Evolutionary conservation across 768 basidiomycete genomes (phyloP).

Genomic region (Leucocoprinus birnbaumii): DNA sequence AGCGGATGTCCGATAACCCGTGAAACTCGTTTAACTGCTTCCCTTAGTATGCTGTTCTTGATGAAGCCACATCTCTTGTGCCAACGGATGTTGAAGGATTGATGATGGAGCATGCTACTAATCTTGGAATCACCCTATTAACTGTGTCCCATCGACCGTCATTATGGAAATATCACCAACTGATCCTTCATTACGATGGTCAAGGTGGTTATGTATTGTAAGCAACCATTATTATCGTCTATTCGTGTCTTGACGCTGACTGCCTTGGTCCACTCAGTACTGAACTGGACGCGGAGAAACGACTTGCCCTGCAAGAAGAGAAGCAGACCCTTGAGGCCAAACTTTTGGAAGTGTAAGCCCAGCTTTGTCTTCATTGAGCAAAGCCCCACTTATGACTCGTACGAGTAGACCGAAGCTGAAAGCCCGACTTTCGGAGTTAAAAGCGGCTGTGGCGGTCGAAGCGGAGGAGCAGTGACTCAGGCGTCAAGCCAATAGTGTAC

Average conservation of each 20-base stretch:
- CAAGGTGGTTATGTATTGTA: constrained; percentile 95
- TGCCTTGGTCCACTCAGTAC: constrained; percentile 48
- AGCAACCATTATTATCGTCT: constrained; percentile 37
- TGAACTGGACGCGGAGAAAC: constrained; percentile 84
- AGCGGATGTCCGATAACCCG: constrained; percentile 11
- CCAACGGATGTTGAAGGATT: constrained; percentile 88
- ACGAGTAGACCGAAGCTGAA: constrained; percentile 73
- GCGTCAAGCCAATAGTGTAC: not conserved
- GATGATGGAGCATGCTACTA: constrained; percentile 93
- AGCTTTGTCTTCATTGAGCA: not conserved
- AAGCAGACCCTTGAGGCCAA: constrained; percentile 86
- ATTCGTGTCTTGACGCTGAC: not conserved
- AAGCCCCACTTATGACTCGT: constrained; percentile 4
- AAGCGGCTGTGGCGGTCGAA: constrained; percentile 23
- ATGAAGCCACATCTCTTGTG: constrained; percentile 95
- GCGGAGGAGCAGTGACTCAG: not conserved
- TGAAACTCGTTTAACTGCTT: not conserved
- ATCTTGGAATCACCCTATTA: constrained; percentile 85
- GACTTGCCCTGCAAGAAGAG: constrained; percentile 91
- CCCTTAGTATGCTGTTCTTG: constrained; percentile 86
- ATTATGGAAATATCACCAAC: constrained; percentile 88
- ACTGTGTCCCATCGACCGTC: constrained; percentile 96
- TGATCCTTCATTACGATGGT: constrained; percentile 90
- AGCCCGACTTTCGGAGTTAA: constrained; percentile 68
- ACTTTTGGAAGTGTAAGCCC: constrained; percentile 78